Evolutionary conservation across 371 early-diverging fungal genomes (phyloP).

Genomic region (Coemansia sp.): DNA sequence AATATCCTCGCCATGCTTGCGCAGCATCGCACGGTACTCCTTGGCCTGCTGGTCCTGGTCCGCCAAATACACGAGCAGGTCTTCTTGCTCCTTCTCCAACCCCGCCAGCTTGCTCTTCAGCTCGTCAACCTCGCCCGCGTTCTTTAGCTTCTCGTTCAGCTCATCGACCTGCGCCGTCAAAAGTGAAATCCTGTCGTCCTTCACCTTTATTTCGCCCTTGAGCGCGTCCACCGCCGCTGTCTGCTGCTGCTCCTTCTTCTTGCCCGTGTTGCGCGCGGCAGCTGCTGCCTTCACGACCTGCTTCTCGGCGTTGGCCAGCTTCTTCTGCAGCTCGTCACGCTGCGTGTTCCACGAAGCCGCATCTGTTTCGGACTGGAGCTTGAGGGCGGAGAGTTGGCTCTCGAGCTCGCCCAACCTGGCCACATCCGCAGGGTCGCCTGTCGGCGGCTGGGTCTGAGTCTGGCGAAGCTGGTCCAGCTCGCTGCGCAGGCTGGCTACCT

Average conservation of each 20-base stretch:
- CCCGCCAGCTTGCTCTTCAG: conserved; percentile 51
- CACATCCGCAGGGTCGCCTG: conserved; percentile 3
- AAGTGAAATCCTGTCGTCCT: conserved; percentile 34
- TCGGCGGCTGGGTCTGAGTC: not conserved
- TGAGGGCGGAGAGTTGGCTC: conserved; percentile 17
- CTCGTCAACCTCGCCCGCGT: conserved; percentile 28
- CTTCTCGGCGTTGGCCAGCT: conserved; percentile 44
- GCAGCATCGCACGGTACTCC: conserved; percentile 61
- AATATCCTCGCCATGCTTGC: conserved; percentile 60
- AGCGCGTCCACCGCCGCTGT: conserved; percentile 29
- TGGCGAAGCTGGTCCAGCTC: conserved; percentile 11
- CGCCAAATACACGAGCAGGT: conserved; percentile 82
- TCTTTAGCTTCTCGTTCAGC: conserved; percentile 35
- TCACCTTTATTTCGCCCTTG: conserved; percentile 15
- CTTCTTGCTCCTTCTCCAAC: conserved; percentile 86
- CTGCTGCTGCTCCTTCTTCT: conserved; percentile 51
- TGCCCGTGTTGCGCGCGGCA: conserved; percentile 35
- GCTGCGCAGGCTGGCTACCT: conserved; percentile 9
- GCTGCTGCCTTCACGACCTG: conserved; percentile 46
- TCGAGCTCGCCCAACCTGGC: conserved; percentile 26
- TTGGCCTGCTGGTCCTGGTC: conserved; percentile 74
- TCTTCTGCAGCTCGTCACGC: conserved; percentile 40
- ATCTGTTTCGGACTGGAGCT: conserved; percentile 8
- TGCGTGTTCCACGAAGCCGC: conserved; percentile 22
- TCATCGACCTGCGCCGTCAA: conserved; percentile 50